Conservation (phyloP, 495 filamentous ascomycete genomes). For the Talaromyces liani region DNA sequence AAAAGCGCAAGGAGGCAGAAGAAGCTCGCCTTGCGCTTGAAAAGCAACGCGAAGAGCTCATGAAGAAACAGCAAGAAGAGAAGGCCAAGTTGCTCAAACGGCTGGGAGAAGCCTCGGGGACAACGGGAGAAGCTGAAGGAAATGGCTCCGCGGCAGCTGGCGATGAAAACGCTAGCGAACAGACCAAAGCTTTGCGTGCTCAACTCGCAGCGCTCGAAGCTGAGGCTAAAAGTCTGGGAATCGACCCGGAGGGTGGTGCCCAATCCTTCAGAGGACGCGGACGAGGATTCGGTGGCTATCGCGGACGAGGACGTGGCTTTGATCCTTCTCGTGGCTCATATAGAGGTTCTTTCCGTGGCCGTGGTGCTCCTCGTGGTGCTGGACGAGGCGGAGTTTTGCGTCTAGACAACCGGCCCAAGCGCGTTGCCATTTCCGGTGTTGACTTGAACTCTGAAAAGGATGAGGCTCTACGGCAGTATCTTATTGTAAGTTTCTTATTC, state of each 20-base stretch:
- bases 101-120: conserved; percentile 29
- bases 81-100: conserved; percentile 61
- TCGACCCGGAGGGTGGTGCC: conserved; percentile 46
- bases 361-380: conserved; percentile 44
- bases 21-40: conserved; percentile 65
- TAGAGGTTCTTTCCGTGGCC: conserved; percentile 49
- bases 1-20: conserved; percentile 68
- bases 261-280: conserved; percentile 39
- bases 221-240: conserved; percentile 73
- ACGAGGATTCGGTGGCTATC: conserved; percentile 21
- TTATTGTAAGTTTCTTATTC: conserved; percentile 58
- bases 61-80: conserved; percentile 70
- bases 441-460: conserved; percentile 66
- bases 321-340: conserved; percentile 37
- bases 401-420: conserved; percentile 81
- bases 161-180: conserved; percentile 42
- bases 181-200: conserved; percentile 63
- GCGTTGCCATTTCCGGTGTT: conserved; percentile 62
- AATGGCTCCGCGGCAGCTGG: conserved; percentile 10
- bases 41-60: conserved; percentile 64
- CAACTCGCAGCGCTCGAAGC: conserved; percentile 78
- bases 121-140: conserved; percentile 20
- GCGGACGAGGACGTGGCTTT: conserved; percentile 42
- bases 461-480: conserved; percentile 75
- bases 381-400: conserved; percentile 59